A percentile compares a stretch with the other conserved stretches of the same genome.
phyloP scores from a whole-genome alignment of 2,329 filamentous ascomycete genomes.

The Cytospora piceicola region DNA sequence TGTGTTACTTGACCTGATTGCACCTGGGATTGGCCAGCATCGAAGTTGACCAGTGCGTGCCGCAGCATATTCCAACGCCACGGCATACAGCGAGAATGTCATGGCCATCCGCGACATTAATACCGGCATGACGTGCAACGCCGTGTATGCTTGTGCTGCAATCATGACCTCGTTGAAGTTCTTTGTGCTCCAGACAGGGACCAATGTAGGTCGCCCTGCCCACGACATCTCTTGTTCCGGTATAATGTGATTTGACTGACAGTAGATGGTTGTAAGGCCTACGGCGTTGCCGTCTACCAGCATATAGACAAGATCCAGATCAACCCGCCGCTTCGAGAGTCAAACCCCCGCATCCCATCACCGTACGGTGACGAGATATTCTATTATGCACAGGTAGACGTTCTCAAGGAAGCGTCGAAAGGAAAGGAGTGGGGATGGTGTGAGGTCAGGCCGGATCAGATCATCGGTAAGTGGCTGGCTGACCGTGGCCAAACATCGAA shows the following conservation, averaged over 20 bases:
- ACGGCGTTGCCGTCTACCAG: background rate
- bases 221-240: background rate
- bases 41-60: background rate
- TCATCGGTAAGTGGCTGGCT: conserved; percentile 38
- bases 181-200: background rate
- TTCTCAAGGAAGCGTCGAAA: conserved; percentile 41
- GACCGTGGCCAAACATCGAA: too few relatives aligned
- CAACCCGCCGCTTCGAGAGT: conserved; percentile 6
- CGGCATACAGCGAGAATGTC: background rate
- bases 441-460: conserved; percentile 49
- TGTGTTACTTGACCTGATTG: background rate
- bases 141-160: background rate
- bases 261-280: background rate
- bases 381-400: conserved; percentile 51
- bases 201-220: background rate
- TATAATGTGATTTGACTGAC: background rate
- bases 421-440: conserved; percentile 46
- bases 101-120: background rate
- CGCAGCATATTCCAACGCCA: background rate
- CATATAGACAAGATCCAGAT: conserved; percentile 2
- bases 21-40: too few relatives aligned
- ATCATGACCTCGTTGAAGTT: background rate
- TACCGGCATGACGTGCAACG: background rate
- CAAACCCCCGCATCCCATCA: conserved; percentile 1
- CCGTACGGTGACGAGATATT: conserved; percentile 41